Evolutionary conservation across 2,329 filamentous ascomycete species (phyloP).

Genomic region (Aureobasidium vineae): DNA sequence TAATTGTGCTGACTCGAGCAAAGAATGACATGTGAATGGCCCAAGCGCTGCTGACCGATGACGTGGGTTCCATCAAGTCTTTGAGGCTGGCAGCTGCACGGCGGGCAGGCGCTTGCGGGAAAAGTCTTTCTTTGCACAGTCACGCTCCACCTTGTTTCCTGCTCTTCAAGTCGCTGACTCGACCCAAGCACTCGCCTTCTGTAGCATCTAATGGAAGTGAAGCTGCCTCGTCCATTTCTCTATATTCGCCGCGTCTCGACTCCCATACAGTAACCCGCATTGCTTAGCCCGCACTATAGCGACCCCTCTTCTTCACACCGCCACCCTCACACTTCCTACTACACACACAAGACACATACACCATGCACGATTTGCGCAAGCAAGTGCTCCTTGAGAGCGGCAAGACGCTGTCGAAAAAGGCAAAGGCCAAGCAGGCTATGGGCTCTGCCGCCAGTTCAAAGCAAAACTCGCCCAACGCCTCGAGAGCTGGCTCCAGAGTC

Average conservation of each 20-base stretch:
- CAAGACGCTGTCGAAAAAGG: constrained; percentile 71
- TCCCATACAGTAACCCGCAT: constrained; percentile 15
- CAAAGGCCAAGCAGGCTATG: constrained; percentile 53
- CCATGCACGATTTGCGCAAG: constrained; percentile 52
- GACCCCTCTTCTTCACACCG: constrained; percentile 14
- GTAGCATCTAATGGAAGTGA: constrained; percentile 25
- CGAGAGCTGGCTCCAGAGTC: constrained; percentile 59
- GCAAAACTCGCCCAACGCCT: constrained; percentile 56
- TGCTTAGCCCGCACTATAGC: constrained; percentile 1
- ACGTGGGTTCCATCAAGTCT: constrained; percentile 1
- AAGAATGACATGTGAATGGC: neutral
- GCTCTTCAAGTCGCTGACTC: neutral
- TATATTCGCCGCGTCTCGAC: constrained; percentile 15
- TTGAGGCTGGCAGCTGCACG: neutral
- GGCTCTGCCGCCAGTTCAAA: constrained; percentile 58
- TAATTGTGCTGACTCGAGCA: neutral
- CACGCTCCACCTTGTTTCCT: neutral
- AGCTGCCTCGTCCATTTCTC: constrained; percentile 13
- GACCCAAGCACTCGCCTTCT: neutral
- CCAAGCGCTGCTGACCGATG: constrained; percentile 15
- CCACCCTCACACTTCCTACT: neutral
- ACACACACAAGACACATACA: constrained; percentile 18
- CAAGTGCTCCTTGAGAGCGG: constrained; percentile 69
- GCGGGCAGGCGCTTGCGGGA: constrained; percentile 16
- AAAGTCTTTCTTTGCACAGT: constrained; percentile 8